Evolutionary conservation across 129 eudicot species (phyloP).

Genomic region (Saposhnikovia divaricata): DNA sequence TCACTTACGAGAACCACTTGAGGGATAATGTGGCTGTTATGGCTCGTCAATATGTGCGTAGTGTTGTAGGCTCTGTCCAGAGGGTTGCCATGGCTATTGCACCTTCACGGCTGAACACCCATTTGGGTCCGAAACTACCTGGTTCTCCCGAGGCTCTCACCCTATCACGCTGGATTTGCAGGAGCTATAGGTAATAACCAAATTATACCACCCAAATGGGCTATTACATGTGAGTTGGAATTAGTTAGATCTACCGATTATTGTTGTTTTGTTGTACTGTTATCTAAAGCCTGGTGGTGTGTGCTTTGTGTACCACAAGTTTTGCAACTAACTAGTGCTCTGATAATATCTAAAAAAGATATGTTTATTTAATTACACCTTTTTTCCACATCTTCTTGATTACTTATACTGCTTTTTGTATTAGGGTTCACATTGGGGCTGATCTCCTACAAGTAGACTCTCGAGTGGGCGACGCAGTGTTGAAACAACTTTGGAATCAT

Average conservation of each 20-base stretch:
- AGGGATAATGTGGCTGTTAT: constrained; percentile 68
- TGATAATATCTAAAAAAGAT: neutral
- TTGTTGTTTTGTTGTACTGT: neutral
- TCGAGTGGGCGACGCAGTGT: constrained; percentile 38
- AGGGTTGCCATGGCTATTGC: constrained; percentile 87
- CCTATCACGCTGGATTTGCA: constrained; percentile 67
- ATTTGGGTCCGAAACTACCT: constrained; percentile 55
- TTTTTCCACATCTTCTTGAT: neutral
- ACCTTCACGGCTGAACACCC: constrained; percentile 51
- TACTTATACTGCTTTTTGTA: neutral
- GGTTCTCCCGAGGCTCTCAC: constrained; percentile 82
- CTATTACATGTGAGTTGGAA: neutral
- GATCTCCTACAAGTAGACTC: constrained; percentile 52
- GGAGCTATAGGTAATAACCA: constrained; percentile 57
- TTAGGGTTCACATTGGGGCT: constrained; percentile 64
- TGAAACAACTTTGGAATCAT: constrained; percentile 83
- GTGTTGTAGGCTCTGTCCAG: constrained; percentile 66
- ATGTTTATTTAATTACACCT: neutral
- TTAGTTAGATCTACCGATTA: neutral
- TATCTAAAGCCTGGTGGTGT: neutral
- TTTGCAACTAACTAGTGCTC: neutral
- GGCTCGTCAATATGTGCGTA: constrained; percentile 80
- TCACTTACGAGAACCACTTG: constrained; percentile 67
- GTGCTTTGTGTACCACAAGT: neutral
- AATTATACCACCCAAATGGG: neutral